phyloP scores from a whole-genome alignment of 73 alveolate genomes.

The Uronychia binucleata region DNA sequence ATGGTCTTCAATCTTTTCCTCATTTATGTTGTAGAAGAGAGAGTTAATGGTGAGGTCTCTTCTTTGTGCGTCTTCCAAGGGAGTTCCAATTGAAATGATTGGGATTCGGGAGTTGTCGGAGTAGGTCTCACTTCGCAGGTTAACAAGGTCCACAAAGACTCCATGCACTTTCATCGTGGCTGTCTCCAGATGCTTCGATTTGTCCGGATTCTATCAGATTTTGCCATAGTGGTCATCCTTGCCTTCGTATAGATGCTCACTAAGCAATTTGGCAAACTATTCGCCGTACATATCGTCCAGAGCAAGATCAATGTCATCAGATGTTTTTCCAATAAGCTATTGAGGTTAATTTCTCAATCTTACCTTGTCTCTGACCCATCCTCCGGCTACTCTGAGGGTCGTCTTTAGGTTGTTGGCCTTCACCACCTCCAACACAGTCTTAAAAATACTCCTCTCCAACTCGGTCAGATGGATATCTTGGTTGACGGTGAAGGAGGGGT shows the following conservation, averaged over 20 bases:
- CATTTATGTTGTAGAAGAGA: slow-evolving; percentile 88
- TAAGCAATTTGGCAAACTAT: slow-evolving; percentile 83
- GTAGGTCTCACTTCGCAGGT: slow-evolving; percentile 92
- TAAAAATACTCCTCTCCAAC: slow-evolving; percentile 58
- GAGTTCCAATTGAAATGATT: slow-evolving; percentile 93
- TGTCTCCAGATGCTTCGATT: slow-evolving; percentile 97
- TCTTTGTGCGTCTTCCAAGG: slow-evolving; percentile 96
- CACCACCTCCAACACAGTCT: slow-evolving; percentile 69
- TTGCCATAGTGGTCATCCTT: slow-evolving; percentile 81
- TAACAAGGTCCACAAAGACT: slow-evolving; percentile 91
- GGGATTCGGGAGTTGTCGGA: slow-evolving; percentile 96
- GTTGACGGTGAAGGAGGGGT: not conserved
- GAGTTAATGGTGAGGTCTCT: slow-evolving; percentile 98
- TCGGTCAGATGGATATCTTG: not conserved
- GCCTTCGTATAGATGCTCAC: slow-evolving; percentile 82
- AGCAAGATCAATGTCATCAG: slow-evolving; percentile 97
- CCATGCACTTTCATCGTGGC: slow-evolving; percentile 88
- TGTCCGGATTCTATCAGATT: slow-evolving; percentile 89
- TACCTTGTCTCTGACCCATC: slow-evolving; percentile 99
- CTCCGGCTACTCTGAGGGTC: slow-evolving; percentile 97
- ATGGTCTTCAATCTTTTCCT: slow-evolving; percentile 91
- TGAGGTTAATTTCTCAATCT: not conserved
- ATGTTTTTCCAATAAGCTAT: slow-evolving; percentile 81
- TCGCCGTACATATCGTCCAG: slow-evolving; percentile 96
- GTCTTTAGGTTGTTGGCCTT: slow-evolving; percentile 69